Base-by-base conservation (phyloP, 768 basidiomycete genomes). In the Lactarius psammicola region DNA sequence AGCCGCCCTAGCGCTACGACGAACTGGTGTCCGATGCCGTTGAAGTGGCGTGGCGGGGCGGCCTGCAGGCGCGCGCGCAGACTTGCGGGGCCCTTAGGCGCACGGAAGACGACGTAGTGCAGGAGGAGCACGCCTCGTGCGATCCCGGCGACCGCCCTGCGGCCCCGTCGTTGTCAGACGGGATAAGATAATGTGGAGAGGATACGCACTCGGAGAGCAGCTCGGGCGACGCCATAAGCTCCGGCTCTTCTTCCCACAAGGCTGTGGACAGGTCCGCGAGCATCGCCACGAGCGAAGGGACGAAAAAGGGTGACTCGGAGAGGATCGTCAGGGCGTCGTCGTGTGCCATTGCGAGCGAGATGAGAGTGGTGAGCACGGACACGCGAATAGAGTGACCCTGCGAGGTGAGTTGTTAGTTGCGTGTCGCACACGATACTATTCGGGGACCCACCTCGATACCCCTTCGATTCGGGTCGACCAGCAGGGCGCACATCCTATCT, bases 1-100 rank as follows among this genome's bases (percentile, higher is more conserved):
- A 94, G 76, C 67, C 91, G 81, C 44, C 92, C 89, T 62, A 94
- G 83, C 0, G 86, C 84, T n/a, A 92, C 85, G 33, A 87, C 84
- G 72, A 92, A 92, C 72, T 86, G 80, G 69, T 94, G 86, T 15
- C 79, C 79, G 31, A 90, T 75, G 36, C 86, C 86, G 69, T 83
- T 85, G 72, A 88, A 87, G 33, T 79, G 78, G 36, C 84, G 82
- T 56, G 77, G 76, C 15, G 82, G 77, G 18, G 85, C 83, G 49
- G 80, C 77, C 63, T 83, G 82, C 34, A 93, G 80, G 72, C 84
- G 85, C 42, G 80, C 79, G 46, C 84, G 82, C 60, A 92, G 76
- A 72, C 85, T 81, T 56, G 63, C 61, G 28, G 67, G 60, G 18
- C 63, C 63, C 81, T 80, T 63, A 18, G 57, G 57, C 30, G 77